Base-by-base conservation (phyloP, 352 stramenopile species). In the Pythium apleroticum region DNA sequence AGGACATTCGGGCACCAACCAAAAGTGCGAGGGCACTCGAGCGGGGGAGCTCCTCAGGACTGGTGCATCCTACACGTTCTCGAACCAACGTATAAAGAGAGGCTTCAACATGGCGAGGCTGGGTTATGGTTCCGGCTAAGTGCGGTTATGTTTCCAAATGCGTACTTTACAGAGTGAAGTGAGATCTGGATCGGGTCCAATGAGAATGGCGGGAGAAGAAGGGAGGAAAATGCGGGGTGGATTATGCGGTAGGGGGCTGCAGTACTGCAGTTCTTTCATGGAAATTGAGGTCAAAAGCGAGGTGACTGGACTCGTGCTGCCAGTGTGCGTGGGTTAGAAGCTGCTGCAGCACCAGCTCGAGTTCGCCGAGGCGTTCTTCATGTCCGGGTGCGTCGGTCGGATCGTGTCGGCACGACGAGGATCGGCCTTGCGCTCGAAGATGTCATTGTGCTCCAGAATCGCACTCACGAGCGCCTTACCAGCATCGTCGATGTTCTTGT, bases 401-500 rank as follows among this genome's bases (percentile, higher is more conserved):
- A 96, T 91, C 15, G 83, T 83, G 48, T 94, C 84, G 11, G 74
- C 74, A 39, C 80, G 85, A 56, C 85, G 87, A 17, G 77, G 73
- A 25, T 91, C 80, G 11, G 75, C 78, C 66, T 93, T 92, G 59
- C 84, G 82, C 72, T 96, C 85, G 52, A 96, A 96, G 63, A 96
- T 95, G 45, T 95, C 87, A 25, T 84, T 69, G 62, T 96, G 88
- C 57, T 90, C 75, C 35, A 96, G 63, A 35, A 95, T 90, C 17
- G 79, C 78, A 46, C 71, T 80, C 37, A 97, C 85, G 24, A 97
- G 74, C 39, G 86, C 83, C 67, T 93, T 94, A 25, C 87, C 81
- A 20, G 90, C 81, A 54, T 96, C 85, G 37, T 97, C 87, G 37
- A 98, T 96, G 72, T 97, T 87, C 57, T 85, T 95, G 66, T 97